Conservation (phyloP, 2,329 filamentous ascomycete species). For the Emergomyces africanus region DNA sequence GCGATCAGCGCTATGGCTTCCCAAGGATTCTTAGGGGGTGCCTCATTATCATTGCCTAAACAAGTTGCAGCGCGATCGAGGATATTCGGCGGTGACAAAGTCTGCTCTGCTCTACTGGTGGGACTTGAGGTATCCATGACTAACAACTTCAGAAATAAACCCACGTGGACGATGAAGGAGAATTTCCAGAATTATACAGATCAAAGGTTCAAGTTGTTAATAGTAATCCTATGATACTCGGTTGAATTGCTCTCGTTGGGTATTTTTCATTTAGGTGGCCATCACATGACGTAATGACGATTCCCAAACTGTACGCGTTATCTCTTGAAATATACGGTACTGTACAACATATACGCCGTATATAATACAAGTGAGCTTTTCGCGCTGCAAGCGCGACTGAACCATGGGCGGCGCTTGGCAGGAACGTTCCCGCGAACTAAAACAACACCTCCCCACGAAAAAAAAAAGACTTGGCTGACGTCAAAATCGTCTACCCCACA, state of each 20-base stretch:
- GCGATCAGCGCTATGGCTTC: conserved; percentile 75
- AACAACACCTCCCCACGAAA: no score
- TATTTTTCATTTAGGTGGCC: background rate
- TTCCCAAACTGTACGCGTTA: no score
- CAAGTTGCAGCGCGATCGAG: conserved; percentile 21
- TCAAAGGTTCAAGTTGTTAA: background rate
- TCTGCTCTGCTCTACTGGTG: background rate
- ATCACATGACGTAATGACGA: background rate
- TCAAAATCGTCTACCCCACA: background rate
- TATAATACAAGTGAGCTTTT: no score
- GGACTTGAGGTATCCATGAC: background rate
- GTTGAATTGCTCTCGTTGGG: background rate
- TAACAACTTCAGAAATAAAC: background rate
- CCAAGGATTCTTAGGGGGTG: conserved; percentile 38
- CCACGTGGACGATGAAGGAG: background rate
- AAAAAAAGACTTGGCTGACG: background rate
- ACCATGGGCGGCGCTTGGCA: no score
- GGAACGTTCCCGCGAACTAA: no score
- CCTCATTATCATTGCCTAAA: conserved; percentile 18
- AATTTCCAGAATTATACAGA: background rate
- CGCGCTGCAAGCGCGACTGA: background rate
- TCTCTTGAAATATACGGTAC: background rate
- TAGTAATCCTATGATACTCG: background rate
- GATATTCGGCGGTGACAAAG: conserved; percentile 17
- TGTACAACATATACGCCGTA: background rate